A percentile compares a stretch with the other conserved stretches of the same genome.
These are phyloP conservation scores for Phlyctochytrium bullatum DNA, from an alignment of 192 early-diverging fungal species.

Conservation along the genomic window DNA sequence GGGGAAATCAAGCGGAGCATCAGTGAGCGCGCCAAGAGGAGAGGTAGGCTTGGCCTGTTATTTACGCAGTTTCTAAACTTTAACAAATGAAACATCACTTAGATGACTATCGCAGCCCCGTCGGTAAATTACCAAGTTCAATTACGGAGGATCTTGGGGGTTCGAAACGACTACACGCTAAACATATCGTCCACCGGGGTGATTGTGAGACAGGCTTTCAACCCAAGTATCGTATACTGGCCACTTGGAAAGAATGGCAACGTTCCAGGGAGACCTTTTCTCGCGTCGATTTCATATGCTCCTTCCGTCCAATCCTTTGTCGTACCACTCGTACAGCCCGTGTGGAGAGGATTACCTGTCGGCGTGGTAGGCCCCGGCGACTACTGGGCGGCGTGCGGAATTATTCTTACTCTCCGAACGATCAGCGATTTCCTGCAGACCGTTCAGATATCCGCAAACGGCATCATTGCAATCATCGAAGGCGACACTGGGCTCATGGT, in stretches of 20 bases:
- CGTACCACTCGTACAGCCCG: background rate
- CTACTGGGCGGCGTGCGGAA: background rate
- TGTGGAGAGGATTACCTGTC: background rate
- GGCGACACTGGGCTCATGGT: slow-evolving; percentile 3
- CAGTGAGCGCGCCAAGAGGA: too few species aligned
- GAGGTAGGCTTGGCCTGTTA: too few species aligned
- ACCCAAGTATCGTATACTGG: too few species aligned
- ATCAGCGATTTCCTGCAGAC: background rate
- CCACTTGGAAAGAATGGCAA: too few species aligned
- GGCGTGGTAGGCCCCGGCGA: background rate
- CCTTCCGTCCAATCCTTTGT: background rate
- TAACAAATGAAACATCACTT: too few species aligned
- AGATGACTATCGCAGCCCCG: too few species aligned
- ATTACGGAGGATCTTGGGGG: too few species aligned
- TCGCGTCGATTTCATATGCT: background rate
- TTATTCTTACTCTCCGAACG: background rate
- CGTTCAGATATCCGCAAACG: background rate
- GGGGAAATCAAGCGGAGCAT: too few species aligned
- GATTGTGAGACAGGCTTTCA: background rate
- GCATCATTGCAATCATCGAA: slow-evolving; percentile 2
- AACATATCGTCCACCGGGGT: background rate
- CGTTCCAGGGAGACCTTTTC: background rate
- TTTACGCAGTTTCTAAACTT: too few species aligned
- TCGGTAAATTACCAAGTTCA: too few species aligned
- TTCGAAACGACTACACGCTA: background rate